Percentiles rank a stretch among this genome's conserved stretches.
Evolutionary conservation across 2,329 filamentous ascomycete species (phyloP).

Genomic region (Trichophyton schoenleinii): DNA sequence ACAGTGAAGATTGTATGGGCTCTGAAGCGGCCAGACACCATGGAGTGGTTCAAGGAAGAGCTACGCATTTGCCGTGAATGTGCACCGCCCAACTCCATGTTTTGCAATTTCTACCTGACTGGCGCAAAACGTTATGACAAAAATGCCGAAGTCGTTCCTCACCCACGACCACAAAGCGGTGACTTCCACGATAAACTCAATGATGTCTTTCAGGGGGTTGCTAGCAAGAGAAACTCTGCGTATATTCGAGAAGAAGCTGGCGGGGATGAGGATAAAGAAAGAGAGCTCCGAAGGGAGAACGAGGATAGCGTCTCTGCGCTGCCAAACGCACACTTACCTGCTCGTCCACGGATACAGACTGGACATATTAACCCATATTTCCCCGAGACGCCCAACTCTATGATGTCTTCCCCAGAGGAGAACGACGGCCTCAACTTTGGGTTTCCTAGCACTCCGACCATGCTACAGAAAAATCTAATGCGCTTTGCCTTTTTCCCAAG

Average conservation of each 20-base stretch:
- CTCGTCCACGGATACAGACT: slow-evolving; percentile 12
- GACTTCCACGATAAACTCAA: slow-evolving; percentile 77
- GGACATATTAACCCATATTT: slow-evolving; percentile 12
- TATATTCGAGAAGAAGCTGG: slow-evolving; percentile 70
- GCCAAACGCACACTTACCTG: slow-evolving; percentile 40
- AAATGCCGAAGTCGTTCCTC: slow-evolving; percentile 32
- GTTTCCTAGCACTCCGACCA: slow-evolving; percentile 70
- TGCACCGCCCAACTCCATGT: slow-evolving; percentile 75
- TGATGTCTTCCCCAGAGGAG: slow-evolving; percentile 5
- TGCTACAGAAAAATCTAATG: slow-evolving; percentile 81
- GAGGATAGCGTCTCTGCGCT: slow-evolving; percentile 75
- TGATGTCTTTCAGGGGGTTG: slow-evolving; percentile 74
- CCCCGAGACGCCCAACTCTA: slow-evolving; percentile 13
- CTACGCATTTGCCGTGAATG: slow-evolving; percentile 80
- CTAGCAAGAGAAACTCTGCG: slow-evolving; percentile 73
- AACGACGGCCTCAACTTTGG: slow-evolving; percentile 52
- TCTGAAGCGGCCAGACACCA: slow-evolving; percentile 75
- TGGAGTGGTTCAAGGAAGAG: slow-evolving; percentile 97
- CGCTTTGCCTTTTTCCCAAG: slow-evolving; percentile 67
- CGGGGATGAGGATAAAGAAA: slow-evolving; percentile 59
- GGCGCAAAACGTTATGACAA: slow-evolving; percentile 47
- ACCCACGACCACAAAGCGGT: slow-evolving; percentile 52
- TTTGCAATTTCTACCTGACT: slow-evolving; percentile 91
- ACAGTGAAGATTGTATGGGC: slow-evolving; percentile 91
- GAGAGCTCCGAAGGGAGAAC: slow-evolving; percentile 66